Evolutionary conservation across 2,329 filamentous ascomycete genomes (phyloP).

Genomic region (Juglanconis oblonga): DNA sequence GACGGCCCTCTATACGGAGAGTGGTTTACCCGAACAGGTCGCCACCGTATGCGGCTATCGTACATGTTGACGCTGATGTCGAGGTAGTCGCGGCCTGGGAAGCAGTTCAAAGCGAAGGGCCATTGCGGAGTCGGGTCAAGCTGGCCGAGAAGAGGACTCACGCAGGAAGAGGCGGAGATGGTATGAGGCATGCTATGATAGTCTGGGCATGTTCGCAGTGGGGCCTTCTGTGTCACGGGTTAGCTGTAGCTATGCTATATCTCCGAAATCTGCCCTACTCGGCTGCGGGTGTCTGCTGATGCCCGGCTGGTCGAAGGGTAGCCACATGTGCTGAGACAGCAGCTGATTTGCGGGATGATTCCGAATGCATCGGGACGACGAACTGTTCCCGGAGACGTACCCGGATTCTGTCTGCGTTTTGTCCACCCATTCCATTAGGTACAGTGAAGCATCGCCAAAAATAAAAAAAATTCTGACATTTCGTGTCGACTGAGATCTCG

Average conservation of each 20-base stretch:
- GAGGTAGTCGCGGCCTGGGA: no score
- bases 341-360: conserved; percentile 3
- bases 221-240: not conserved
- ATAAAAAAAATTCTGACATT: not conserved
- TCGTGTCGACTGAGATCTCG: not conserved
- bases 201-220: no score
- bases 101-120: no score
- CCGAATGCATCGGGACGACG: not conserved
- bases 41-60: no score
- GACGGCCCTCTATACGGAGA: no score
- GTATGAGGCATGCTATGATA: no score
- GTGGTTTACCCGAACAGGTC: no score
- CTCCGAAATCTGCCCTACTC: not conserved
- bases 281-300: conserved; percentile 1
- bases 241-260: not conserved
- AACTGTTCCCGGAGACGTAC: not conserved
- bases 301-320: not conserved
- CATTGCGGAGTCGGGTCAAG: no score
- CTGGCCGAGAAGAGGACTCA: no score
- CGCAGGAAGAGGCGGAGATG: no score
- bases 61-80: no score
- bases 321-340: conserved; percentile 7
- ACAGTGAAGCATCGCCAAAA: not conserved
- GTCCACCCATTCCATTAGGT: no score
- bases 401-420: not conserved